Conservation (phyloP, 2,329 filamentous ascomycete species). For the Clonostachys rhizophaga region DNA sequence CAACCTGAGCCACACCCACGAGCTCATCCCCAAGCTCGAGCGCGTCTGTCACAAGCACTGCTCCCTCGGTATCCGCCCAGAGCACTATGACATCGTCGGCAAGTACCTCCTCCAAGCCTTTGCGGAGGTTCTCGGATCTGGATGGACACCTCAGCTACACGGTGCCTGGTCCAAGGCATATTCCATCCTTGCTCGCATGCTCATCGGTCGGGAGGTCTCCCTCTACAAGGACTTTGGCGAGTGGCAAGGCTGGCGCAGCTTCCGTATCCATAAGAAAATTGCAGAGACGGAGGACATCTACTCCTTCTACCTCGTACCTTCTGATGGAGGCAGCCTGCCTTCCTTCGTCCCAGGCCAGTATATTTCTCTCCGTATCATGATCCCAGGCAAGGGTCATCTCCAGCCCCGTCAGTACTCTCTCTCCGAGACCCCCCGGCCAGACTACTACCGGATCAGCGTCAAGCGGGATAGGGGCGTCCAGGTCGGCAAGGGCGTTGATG, state of each 20-base stretch:
- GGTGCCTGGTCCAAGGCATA: slow-evolving; percentile 70
- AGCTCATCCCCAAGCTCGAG: slow-evolving; percentile 48
- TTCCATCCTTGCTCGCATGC: slow-evolving; percentile 67
- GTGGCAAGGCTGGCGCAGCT: slow-evolving; percentile 65
- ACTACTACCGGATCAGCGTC: slow-evolving; percentile 67
- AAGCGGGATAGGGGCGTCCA: slow-evolving; percentile 59
- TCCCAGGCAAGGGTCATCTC: slow-evolving; percentile 50
- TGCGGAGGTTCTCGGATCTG: slow-evolving; percentile 59
- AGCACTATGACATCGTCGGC: slow-evolving; percentile 68
- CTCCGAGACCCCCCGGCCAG: slow-evolving; percentile 55
- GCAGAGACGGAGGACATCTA: slow-evolving; percentile 64
- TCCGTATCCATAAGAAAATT: slow-evolving; percentile 60
- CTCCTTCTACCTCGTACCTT: slow-evolving; percentile 65
- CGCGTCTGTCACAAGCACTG: slow-evolving; percentile 69
- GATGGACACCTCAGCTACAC: slow-evolving; percentile 59
- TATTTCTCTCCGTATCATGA: slow-evolving; percentile 55
- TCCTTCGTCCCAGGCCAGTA: slow-evolving; percentile 68
- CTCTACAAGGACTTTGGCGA: slow-evolving; percentile 56
- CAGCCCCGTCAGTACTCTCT: slow-evolving; percentile 72
- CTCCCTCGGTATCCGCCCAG: slow-evolving; percentile 61
- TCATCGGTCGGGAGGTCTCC: slow-evolving; percentile 61
- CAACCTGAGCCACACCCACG: slow-evolving; percentile 61
- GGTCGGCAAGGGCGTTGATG: slow-evolving; percentile 30
- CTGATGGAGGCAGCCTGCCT: slow-evolving; percentile 53
- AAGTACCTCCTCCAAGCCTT: slow-evolving; percentile 66